phyloP scores from a whole-genome alignment of 1,139 yeast genomes.

The Geotrichum fermentans region DNA sequence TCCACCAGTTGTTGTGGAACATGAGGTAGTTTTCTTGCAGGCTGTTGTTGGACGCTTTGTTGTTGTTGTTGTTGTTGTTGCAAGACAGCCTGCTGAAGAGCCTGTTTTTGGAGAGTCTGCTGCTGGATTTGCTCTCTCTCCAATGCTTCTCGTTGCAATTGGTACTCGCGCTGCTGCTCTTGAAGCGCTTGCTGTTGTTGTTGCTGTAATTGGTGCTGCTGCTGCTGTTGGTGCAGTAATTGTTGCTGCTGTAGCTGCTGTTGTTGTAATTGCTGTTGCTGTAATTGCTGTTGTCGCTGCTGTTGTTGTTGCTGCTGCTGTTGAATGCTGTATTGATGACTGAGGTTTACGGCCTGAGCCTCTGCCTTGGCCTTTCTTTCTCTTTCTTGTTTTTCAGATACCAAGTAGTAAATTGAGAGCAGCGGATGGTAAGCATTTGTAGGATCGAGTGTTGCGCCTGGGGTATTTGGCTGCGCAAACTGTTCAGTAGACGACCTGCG shows the following conservation, averaged over 20 bases:
- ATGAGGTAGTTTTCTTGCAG: slow-evolving; percentile 3
- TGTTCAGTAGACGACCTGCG: slow-evolving; percentile 10
- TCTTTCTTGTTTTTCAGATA: slow-evolving; percentile 72
- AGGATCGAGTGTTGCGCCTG: slow-evolving; percentile 53
- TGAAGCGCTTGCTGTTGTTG: slow-evolving; percentile 21
- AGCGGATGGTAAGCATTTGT: slow-evolving; percentile 85
- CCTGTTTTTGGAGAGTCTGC: slow-evolving; percentile 19
- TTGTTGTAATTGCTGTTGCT: slow-evolving; percentile 1
- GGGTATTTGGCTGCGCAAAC: slow-evolving; percentile 3
- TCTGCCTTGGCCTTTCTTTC: slow-evolving; percentile 44
- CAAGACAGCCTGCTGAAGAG: background rate
- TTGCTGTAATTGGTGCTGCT: slow-evolving; percentile 1
- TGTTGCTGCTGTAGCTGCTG: background rate
- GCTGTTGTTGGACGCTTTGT: background rate
- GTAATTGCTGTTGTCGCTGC: background rate
- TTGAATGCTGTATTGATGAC: slow-evolving; percentile 16
- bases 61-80: slow-evolving; percentile 16
- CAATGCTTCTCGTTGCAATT: background rate
- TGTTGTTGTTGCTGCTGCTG: slow-evolving; percentile 16
- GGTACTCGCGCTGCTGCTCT: background rate
- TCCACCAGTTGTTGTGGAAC: background rate
- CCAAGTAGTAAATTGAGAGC: slow-evolving; percentile 78
- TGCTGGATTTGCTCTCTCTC: background rate
- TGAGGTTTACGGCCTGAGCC: slow-evolving; percentile 32
- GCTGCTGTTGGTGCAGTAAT: background rate